Conservation (phyloP, 2,329 filamentous ascomycete species). For the Monosporascus sp. region DNA sequence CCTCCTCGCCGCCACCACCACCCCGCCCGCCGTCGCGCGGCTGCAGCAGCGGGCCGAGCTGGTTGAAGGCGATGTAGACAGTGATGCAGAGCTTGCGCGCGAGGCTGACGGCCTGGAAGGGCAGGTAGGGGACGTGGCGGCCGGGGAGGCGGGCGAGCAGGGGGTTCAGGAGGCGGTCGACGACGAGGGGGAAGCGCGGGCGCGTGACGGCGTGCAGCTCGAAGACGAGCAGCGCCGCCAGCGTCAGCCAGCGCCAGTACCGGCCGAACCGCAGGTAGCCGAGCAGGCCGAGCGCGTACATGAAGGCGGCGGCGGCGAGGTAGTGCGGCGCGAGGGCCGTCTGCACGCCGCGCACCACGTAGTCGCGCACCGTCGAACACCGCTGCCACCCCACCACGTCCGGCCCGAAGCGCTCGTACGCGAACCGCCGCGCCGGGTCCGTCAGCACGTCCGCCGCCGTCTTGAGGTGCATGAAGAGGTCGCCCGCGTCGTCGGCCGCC, state of each 20-base stretch:
- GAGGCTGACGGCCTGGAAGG: conserved; percentile 77
- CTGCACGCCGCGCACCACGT: conserved; percentile 59
- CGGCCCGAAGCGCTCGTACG: conserved; percentile 85
- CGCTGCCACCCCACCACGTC: conserved; percentile 61
- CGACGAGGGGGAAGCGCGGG: conserved; percentile 43
- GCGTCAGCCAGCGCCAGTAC: conserved; percentile 60
- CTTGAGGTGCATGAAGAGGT: conserved; percentile 76
- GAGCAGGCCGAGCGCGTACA: conserved; percentile 57
- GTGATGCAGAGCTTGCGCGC: conserved; percentile 73
- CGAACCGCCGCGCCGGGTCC: conserved; percentile 73
- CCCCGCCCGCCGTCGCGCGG: conserved; percentile 17
- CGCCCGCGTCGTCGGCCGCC: conserved; percentile 29
- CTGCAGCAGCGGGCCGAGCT: conserved; percentile 66
- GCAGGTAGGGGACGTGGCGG: conserved; percentile 60
- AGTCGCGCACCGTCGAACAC: conserved; percentile 68
- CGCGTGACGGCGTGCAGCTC: conserved; percentile 54
- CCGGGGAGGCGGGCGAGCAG: conserved; percentile 31
- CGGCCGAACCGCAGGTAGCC: conserved; percentile 65
- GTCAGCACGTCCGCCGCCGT: conserved; percentile 74
- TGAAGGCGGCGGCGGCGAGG: conserved; percentile 46
- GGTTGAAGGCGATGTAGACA: conserved; percentile 75
- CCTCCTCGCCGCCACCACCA: conserved; percentile 15
- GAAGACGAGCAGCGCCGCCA: conserved; percentile 48
- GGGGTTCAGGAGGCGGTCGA: conserved; percentile 40
- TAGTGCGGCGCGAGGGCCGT: conserved; percentile 55